These are phyloP conservation scores for Andrographis paniculata DNA, from an alignment of 305 asterid species.

Conservation along the genomic window DNA sequence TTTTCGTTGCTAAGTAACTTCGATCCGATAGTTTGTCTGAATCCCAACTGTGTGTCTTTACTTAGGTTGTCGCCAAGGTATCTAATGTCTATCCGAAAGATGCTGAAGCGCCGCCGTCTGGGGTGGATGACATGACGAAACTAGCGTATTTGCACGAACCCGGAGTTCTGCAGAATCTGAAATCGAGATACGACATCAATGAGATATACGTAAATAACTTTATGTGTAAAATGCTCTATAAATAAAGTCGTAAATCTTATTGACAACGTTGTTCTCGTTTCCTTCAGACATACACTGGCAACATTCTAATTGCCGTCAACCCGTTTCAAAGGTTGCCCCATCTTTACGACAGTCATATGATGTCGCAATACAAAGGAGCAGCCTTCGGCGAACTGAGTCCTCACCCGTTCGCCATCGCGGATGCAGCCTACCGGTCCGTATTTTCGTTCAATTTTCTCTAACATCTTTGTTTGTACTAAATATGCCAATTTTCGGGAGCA, in stretches of 20 bases:
- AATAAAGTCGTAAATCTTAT: background rate
- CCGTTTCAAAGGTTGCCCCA: constrained; percentile 89
- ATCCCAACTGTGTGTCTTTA: constrained; percentile 14
- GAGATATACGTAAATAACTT: constrained; percentile 85
- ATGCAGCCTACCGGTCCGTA: constrained; percentile 79
- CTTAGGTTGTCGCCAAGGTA: constrained; percentile 64
- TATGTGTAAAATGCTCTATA: background rate
- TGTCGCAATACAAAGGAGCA: constrained; percentile 89
- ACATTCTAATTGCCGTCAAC: constrained; percentile 77
- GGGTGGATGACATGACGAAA: constrained; percentile 94
- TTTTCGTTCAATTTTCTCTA: constrained; percentile 9
- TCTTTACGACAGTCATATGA: constrained; percentile 85
- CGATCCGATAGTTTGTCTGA: background rate
- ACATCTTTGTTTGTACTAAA: constrained; percentile 7
- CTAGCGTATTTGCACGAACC: constrained; percentile 91
- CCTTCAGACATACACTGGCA: constrained; percentile 76
- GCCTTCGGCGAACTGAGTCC: constrained; percentile 90
- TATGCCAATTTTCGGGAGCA: constrained; percentile 19
- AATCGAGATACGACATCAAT: constrained; percentile 81
- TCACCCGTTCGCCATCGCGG: constrained; percentile 89
- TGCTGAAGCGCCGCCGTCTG: constrained; percentile 78
- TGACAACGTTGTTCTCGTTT: background rate
- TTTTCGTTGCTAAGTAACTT: background rate
- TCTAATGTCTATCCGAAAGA: constrained; percentile 67
- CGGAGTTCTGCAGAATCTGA: constrained; percentile 62